phyloP scores from a whole-genome alignment of 2,329 filamentous ascomycete genomes.

The Beauveria asiatica region DNA sequence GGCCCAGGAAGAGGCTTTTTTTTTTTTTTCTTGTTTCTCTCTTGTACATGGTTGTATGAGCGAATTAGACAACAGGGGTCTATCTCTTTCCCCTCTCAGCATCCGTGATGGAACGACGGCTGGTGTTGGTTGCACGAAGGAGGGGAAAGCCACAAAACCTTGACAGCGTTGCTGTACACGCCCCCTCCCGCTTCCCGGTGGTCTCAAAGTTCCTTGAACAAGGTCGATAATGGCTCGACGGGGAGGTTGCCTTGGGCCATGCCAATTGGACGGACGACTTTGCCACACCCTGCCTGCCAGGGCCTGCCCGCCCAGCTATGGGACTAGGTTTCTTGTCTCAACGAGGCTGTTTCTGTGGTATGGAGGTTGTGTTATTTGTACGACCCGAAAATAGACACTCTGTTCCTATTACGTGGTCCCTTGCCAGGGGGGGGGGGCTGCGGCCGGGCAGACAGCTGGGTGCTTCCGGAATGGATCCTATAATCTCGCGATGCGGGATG shows the following conservation, averaged over 20 bases:
- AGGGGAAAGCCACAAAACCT: conserved; percentile 1
- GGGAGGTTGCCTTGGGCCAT: not conserved
- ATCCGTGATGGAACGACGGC: not conserved
- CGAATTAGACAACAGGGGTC: not conserved
- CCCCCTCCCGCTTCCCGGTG: not conserved
- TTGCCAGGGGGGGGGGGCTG: not conserved
- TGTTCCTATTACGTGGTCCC: not conserved
- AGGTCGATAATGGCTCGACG: not conserved
- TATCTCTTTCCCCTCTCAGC: not conserved
- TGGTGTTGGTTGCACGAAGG: conserved; percentile 6
- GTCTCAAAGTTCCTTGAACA: not conserved
- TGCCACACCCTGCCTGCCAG: not conserved
- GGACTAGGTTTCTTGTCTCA: too few relatives aligned
- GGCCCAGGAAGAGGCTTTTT: not conserved
- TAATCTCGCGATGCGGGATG: not conserved
- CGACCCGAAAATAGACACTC: not conserved
- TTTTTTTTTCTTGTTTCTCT: not conserved
- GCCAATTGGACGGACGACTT: not conserved
- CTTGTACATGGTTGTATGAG: not conserved
- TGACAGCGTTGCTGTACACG: conserved; percentile 2
- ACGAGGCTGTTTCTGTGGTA: not conserved
- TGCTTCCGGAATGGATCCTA: not conserved
- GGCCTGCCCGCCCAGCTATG: too few relatives aligned
- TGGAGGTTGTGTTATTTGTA: not conserved
- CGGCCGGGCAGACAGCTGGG: not conserved